Conservation (phyloP, 306 rosid species). For the Luffa acutangula region DNA sequence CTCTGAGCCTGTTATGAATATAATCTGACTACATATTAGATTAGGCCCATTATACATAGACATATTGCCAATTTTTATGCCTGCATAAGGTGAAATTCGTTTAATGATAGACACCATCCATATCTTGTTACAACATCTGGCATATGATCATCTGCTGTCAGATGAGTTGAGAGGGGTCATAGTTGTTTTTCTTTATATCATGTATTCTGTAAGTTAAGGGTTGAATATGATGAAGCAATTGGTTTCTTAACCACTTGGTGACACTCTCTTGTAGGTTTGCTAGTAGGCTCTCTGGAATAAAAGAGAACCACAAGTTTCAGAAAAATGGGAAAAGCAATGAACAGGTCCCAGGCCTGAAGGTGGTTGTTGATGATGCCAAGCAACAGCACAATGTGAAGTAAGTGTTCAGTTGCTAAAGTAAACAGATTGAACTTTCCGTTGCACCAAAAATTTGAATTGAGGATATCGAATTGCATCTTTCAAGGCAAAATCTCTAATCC, state of each 20-base stretch:
- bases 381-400: slow-evolving; percentile 80
- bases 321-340: slow-evolving; percentile 40
- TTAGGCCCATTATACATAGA: background rate
- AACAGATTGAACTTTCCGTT: background rate
- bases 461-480: background rate
- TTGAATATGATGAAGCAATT: background rate
- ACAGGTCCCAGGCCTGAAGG: slow-evolving; percentile 66
- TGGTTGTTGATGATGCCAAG: slow-evolving; percentile 72
- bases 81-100: background rate
- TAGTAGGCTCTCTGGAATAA: slow-evolving; percentile 73
- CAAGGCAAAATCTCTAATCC: background rate
- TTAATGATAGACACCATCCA: background rate
- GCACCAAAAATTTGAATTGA: background rate
- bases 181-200: background rate
- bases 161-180: background rate
- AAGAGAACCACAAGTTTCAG: slow-evolving; percentile 71
- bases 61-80: background rate
- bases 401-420: slow-evolving; percentile 8
- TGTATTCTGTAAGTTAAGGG: background rate
- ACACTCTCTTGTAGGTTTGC: slow-evolving; percentile 58
- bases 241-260: slow-evolving; percentile 13
- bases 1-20: background rate
- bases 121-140: background rate
- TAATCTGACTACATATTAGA: background rate
- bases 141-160: background rate